A percentile compares a stretch with the other conserved stretches of the same genome.
Evolutionary conservation across 2,329 filamentous ascomycete genomes (phyloP).

Genomic region (Monosporascus sp.): DNA sequence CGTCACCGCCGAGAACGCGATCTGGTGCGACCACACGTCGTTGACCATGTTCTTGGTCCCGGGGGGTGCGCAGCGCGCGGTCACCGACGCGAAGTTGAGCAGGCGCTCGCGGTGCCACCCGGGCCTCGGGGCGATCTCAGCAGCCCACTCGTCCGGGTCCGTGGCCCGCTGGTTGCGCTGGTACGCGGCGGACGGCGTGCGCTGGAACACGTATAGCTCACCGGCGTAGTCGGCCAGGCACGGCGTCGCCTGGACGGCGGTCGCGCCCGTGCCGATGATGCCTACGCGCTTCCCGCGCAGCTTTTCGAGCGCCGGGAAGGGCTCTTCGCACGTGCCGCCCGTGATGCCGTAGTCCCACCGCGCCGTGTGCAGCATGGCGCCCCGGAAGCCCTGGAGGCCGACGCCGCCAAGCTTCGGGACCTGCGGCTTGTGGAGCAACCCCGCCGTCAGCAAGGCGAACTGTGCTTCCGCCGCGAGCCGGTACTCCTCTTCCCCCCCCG

Average conservation of each 20-base stretch:
- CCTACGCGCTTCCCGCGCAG: slow-evolving; percentile 42
- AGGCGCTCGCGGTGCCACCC: slow-evolving; percentile 47
- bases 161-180: slow-evolving; percentile 18
- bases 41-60: slow-evolving; percentile 36
- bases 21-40: slow-evolving; percentile 43
- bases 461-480: slow-evolving; percentile 31
- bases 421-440: slow-evolving; percentile 36
- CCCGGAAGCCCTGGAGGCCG: slow-evolving; percentile 36
- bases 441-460: slow-evolving; percentile 35
- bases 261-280: slow-evolving; percentile 47
- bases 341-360: slow-evolving; percentile 41
- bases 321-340: slow-evolving; percentile 33
- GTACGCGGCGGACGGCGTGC: slow-evolving; percentile 37
- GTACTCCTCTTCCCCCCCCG: slow-evolving; percentile 15
- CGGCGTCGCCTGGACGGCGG: slow-evolving; percentile 40
- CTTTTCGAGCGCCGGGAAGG: slow-evolving; percentile 33
- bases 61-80: slow-evolving; percentile 29
- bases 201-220: slow-evolving; percentile 51
- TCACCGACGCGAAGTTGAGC: slow-evolving; percentile 36
- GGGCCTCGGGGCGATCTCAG: slow-evolving; percentile 25
- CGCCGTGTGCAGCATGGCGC: slow-evolving; percentile 39
- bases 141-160: slow-evolving; percentile 35
- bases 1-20: slow-evolving; percentile 32
- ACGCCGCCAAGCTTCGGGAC: slow-evolving; percentile 33
- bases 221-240: slow-evolving; percentile 41